Evolutionary conservation across 202 grass and related monocot species (phyloP).

Genomic region (Brachypodium distachyon): DNA sequence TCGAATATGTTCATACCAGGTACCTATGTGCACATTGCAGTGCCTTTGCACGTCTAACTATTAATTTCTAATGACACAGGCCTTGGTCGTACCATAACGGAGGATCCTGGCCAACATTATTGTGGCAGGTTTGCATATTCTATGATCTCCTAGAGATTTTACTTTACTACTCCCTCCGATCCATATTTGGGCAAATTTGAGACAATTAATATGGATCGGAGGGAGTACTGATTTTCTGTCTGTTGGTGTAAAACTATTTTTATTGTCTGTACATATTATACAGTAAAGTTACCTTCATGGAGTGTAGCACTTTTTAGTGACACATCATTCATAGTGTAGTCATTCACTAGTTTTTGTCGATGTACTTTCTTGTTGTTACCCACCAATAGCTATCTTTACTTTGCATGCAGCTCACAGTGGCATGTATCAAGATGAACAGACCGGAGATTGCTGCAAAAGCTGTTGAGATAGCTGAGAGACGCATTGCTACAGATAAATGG

Average conservation of each 20-base stretch:
- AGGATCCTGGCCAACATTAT: slow-evolving; percentile 91
- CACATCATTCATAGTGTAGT: not conserved
- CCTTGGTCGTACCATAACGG: slow-evolving; percentile 98
- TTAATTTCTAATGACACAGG: slow-evolving; percentile 37
- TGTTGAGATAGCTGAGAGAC: slow-evolving; percentile 63
- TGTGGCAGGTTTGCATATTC: slow-evolving; percentile 74
- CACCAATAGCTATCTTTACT: not conserved
- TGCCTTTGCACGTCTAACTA: not conserved
- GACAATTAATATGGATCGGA: no score
- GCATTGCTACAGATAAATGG: slow-evolving; percentile 69
- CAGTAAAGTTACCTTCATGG: not conserved
- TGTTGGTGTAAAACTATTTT: not conserved
- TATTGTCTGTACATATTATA: not conserved
- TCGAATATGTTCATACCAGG: not conserved
- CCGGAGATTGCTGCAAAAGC: slow-evolving; percentile 81
- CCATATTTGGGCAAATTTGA: no score
- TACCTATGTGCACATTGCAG: not conserved
- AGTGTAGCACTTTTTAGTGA: not conserved
- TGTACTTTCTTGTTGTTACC: not conserved
- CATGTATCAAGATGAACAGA: slow-evolving; percentile 88
- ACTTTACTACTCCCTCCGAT: no score
- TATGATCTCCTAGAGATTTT: slow-evolving; percentile 11
- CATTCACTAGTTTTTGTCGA: not conserved
- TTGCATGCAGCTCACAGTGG: slow-evolving; percentile 62
- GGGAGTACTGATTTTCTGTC: not conserved